A percentile compares a stretch with the other conserved stretches of the same genome.
phyloP scores from a whole-genome alignment of 2,329 filamentous ascomycete genomes.

The Pseudocercospora pini-densiflorae region DNA sequence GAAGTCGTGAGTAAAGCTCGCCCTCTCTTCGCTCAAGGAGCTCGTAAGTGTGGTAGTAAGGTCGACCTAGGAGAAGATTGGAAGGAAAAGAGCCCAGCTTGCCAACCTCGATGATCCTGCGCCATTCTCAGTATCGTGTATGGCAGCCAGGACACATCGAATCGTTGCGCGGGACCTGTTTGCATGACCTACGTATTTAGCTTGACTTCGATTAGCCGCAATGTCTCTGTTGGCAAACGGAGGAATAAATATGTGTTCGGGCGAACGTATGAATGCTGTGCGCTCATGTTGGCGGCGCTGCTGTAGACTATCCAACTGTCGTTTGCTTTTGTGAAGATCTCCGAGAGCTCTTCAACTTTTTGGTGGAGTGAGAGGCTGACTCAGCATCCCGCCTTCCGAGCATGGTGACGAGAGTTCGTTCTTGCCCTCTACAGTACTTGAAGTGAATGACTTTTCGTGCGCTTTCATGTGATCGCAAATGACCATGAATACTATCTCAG shows the following conservation, averaged over 20 bases:
- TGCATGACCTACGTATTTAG: conserved; percentile 65
- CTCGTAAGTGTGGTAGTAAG: conserved; percentile 91
- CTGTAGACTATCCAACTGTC: neutral
- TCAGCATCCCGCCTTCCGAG: neutral
- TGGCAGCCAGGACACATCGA: conserved; percentile 37
- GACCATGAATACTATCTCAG: no score
- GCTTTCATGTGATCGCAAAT: neutral
- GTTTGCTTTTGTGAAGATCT: neutral
- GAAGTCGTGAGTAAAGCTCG: conserved; percentile 70
- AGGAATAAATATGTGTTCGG: conserved; percentile 59
- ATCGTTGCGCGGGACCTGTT: conserved; percentile 28
- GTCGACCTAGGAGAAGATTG: conserved; percentile 88
- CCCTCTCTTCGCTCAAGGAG: conserved; percentile 72
- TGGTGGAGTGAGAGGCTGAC: neutral
- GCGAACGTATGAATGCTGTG: conserved; percentile 53
- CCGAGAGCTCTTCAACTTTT: neutral
- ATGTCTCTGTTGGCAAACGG: conserved; percentile 62
- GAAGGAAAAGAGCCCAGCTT: conserved; percentile 92
- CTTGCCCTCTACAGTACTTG: neutral
- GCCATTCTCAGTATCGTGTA: conserved; percentile 37
- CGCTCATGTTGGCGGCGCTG: conserved; percentile 23
- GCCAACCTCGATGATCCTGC: conserved; percentile 81
- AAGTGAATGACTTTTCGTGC: neutral
- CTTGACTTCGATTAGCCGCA: conserved; percentile 62
- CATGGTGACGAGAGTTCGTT: neutral